A percentile compares a stretch with the other conserved stretches of the same genome.
Conservation (phyloP, 1,284 basidiomycete genomes). For the Ceratobasidium sp. region DNA sequence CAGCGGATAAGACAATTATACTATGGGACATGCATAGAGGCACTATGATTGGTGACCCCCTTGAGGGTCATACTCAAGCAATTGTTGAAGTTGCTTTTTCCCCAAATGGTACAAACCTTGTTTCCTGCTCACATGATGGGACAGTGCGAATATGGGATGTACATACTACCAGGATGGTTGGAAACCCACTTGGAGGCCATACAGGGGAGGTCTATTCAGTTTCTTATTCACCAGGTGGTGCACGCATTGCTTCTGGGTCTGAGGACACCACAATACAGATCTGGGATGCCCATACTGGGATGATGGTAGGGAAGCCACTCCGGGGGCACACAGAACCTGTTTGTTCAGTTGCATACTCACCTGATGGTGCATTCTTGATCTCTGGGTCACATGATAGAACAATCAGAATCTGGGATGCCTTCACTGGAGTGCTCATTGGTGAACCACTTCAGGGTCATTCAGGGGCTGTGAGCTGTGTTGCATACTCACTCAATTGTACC, state of each 20-base stretch:
- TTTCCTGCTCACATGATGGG: no score
- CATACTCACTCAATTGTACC: background rate
- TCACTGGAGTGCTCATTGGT: background rate
- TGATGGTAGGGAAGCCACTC: background rate
- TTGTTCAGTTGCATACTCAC: background rate
- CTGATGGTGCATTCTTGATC: background rate
- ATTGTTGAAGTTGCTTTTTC: no score
- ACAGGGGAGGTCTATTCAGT: conserved; percentile 2
- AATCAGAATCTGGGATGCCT: background rate
- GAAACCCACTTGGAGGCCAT: conserved; percentile 5
- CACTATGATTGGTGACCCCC: no score
- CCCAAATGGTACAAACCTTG: background rate
- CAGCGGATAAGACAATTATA: no score
- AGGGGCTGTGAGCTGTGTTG: background rate
- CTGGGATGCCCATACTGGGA: conserved; percentile 35
- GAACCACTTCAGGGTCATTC: background rate
- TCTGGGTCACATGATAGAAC: background rate
- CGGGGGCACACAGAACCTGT: background rate
- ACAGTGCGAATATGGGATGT: no score
- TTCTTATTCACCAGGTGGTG: conserved; percentile 38
- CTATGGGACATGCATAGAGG: no score
- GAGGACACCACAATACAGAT: conserved; percentile 21
- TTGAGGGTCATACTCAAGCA: no score
- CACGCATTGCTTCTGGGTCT: conserved; percentile 34
- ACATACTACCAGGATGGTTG: background rate